phyloP scores from a whole-genome alignment of 2,329 filamentous ascomycete genomes.

The Colletotrichum costaricense region DNA sequence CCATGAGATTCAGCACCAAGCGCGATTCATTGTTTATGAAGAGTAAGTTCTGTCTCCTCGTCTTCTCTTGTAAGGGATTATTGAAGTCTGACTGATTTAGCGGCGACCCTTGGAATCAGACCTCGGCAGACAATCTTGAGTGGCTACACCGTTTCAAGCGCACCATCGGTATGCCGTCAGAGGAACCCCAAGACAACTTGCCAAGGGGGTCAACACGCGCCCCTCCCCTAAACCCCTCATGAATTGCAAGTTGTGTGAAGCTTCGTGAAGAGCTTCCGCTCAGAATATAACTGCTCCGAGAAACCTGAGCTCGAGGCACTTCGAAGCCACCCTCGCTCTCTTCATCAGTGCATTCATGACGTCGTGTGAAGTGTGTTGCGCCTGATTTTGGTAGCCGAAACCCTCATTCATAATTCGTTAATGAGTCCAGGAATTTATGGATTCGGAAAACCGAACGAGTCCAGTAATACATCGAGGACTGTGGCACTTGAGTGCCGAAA shows the following conservation, averaged over 20 bases:
- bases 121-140: conserved; percentile 30
- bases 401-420: too few relatives aligned
- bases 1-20: conserved; percentile 48
- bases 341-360: neutral
- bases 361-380: too few relatives aligned
- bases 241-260: neutral
- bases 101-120: conserved; percentile 34
- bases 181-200: neutral
- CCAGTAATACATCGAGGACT: neutral
- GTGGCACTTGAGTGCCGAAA: neutral
- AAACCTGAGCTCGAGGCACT: neutral
- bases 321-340: neutral
- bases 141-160: conserved; percentile 32
- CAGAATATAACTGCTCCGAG: neutral
- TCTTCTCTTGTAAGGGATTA: rapidly evolving
- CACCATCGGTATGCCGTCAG: conserved; percentile 1
- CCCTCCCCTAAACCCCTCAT: neutral
- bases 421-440: too few relatives aligned
- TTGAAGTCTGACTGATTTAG: neutral
- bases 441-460: too few relatives aligned
- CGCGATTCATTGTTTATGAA: conserved; percentile 45
- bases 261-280: too few relatives aligned
- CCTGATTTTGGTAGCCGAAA: too few relatives aligned
- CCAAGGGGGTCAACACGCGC: too few relatives aligned
- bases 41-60: conserved; percentile 36